phyloP scores from a whole-genome alignment of 2,329 filamentous ascomycete genomes.

The Aspergillus sp. region DNA sequence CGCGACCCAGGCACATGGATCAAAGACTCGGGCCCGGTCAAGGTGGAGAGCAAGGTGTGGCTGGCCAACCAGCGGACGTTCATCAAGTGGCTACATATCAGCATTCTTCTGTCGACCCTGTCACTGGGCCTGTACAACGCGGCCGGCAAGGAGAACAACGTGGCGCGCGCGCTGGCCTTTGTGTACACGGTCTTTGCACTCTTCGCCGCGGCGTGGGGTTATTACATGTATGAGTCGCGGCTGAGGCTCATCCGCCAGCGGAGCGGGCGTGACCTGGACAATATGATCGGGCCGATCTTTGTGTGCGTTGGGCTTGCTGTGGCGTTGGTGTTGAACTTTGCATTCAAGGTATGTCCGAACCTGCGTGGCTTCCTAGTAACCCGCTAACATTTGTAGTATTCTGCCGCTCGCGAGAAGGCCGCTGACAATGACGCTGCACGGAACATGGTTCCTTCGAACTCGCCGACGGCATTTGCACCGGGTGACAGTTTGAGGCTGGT shows the following conservation, averaged over 20 bases:
- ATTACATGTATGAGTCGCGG: conserved; percentile 66
- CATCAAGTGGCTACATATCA: conserved; percentile 97
- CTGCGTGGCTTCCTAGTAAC: neutral
- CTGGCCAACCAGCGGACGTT: conserved; percentile 97
- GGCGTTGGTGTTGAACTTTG: conserved; percentile 78
- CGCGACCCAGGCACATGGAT: conserved; percentile 76
- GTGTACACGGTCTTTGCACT: conserved; percentile 73
- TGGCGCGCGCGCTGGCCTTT: conserved; percentile 70
- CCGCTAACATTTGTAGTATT: conserved; percentile 20
- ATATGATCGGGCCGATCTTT: conserved; percentile 70
- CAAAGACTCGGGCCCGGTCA: conserved; percentile 85
- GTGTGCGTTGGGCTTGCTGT: conserved; percentile 70
- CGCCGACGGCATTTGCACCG: conserved; percentile 1
- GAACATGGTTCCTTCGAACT: too few relatives aligned
- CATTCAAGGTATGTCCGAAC: conserved; percentile 52
- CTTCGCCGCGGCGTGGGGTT: conserved; percentile 82
- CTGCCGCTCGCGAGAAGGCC: conserved; percentile 16
- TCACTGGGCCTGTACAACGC: conserved; percentile 83
- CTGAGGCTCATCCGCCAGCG: conserved; percentile 71
- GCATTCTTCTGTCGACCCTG: conserved; percentile 72
- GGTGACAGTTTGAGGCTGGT: conserved; percentile 7
- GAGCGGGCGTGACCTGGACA: conserved; percentile 90
- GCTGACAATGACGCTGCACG: conserved; percentile 9
- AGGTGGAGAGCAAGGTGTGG: conserved; percentile 97
- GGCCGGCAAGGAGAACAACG: conserved; percentile 61